phyloP scores from a whole-genome alignment of 371 early-diverging fungal genomes.

The Gilbertella persicaria region DNA sequence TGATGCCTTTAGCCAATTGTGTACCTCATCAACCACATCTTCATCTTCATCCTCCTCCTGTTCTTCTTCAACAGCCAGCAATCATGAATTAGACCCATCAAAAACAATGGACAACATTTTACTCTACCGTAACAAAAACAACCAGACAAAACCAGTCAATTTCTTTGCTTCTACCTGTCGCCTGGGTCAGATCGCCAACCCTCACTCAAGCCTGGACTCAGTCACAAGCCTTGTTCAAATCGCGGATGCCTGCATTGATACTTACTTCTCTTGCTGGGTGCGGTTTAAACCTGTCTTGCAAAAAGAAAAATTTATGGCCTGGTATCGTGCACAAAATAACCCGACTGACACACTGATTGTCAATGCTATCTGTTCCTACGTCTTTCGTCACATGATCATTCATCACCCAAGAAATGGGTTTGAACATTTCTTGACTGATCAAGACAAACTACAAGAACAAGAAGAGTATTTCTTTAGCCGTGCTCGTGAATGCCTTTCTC shows the following conservation, averaged over 20 bases:
- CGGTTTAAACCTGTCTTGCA: constrained; percentile 32
- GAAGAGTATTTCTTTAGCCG: constrained; percentile 37
- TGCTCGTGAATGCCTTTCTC: constrained; percentile 33
- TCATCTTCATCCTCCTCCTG: too few relatives aligned
- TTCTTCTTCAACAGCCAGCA: not conserved
- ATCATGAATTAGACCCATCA: not conserved
- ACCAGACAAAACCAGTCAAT: constrained; percentile 35
- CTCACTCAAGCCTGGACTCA: constrained; percentile 26
- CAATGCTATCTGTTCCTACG: constrained; percentile 39
- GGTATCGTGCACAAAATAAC: constrained; percentile 24
- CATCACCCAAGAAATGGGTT: constrained; percentile 27
- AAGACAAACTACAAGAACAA: constrained; percentile 32
- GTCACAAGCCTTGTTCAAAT: constrained; percentile 17
- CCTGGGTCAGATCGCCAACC: constrained; percentile 27
- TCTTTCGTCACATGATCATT: constrained; percentile 36
- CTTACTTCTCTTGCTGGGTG: constrained; percentile 39
- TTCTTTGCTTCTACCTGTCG: constrained; percentile 22
- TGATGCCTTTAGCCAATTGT: constrained; percentile 35
- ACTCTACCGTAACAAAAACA: constrained; percentile 23
- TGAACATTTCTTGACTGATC: constrained; percentile 22
- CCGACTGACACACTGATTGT: constrained; percentile 37
- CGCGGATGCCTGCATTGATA: constrained; percentile 35
- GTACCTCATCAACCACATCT: constrained; percentile 1
- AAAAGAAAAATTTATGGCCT: constrained; percentile 32
- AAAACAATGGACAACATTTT: constrained; percentile 18